Percentiles rank a stretch among this genome's conserved stretches.
These are phyloP conservation scores for Phytophthora gonapodyides DNA, from an alignment of 352 stramenopile species.

Conservation along the genomic window DNA sequence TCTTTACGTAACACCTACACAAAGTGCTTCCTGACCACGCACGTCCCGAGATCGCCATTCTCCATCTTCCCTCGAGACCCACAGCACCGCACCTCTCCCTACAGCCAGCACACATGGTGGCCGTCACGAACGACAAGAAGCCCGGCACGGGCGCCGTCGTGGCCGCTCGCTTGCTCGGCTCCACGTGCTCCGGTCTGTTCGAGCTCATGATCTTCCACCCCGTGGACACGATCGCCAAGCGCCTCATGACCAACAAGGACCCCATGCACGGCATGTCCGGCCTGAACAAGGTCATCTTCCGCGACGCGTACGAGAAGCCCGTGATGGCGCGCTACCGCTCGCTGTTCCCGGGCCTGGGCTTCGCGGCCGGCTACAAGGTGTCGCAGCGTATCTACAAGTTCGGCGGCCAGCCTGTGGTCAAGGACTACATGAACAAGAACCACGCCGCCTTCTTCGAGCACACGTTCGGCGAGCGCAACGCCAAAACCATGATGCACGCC, in stretches of 20 bases:
- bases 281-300: slow-evolving; percentile 89
- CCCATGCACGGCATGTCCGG: slow-evolving; percentile 47
- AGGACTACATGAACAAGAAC: slow-evolving; percentile 92
- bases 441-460: slow-evolving; percentile 89
- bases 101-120: slow-evolving; percentile 42
- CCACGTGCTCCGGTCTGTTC: slow-evolving; percentile 90
- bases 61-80: slow-evolving; percentile 26
- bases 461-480: slow-evolving; percentile 91
- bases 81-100: background rate
- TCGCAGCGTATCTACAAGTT: slow-evolving; percentile 98
- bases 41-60: slow-evolving; percentile 19
- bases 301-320: slow-evolving; percentile 82
- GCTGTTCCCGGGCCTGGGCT: slow-evolving; percentile 93
- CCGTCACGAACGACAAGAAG: slow-evolving; percentile 52
- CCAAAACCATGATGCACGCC: slow-evolving; percentile 94
- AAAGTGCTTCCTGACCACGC: background rate
- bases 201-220: slow-evolving; percentile 96
- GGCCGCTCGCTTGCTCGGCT: slow-evolving; percentile 88
- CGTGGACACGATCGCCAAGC: slow-evolving; percentile 95
- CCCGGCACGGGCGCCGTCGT: slow-evolving; percentile 48
- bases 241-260: slow-evolving; percentile 94
- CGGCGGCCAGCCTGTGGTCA: slow-evolving; percentile 93
- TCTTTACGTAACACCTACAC: background rate
- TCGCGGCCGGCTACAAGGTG: slow-evolving; percentile 96
- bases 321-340: slow-evolving; percentile 80